Base-by-base conservation (phyloP, 495 filamentous ascomycete species). In the Oleoguttula mirabilis region DNA sequence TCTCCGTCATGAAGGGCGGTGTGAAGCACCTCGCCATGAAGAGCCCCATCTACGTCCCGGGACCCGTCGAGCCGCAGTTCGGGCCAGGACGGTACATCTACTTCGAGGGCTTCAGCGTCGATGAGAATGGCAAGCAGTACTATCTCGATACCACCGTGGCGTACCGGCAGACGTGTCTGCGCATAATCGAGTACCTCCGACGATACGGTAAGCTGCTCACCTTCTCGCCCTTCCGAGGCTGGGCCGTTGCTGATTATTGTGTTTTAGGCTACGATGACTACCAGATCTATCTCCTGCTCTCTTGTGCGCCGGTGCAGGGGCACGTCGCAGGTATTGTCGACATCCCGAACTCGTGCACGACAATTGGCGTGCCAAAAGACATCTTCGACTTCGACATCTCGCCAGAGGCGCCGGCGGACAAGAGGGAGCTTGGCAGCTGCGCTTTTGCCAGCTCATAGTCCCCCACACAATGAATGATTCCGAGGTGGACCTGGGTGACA, bases 361-460 rank as follows among this genome's bases (percentile, higher is more conserved):
- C 88, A 3, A 64, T 95, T 41, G 84, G 86, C 0, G 60, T 96
- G 28, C 88, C 88, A 10, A 86, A 92, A 69, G 88, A 96, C 66
- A 94, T 96, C 39, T 94, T 94, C 52, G 85, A 90, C 56, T 92
- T 96, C 59, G 87, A 94, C 60, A 87, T 94, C 47, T 73, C 76
- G 39, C 84, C 87, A 0, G 66, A 71, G 24, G 73, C 73, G 2
- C 67, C 70, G 10, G 74, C 68, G 19, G 68, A 76, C 57, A 72
- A 70, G 63, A 53, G 67, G 47, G 82, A 92, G 54, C 79, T 90
- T 74, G 84, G 84, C 0, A 63, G 55, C 31, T 93, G 85, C 60
- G 84, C 84, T 15, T 83, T 81, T 59, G 73, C 79, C 44, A 80
- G 64, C 43, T 54, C 34, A 10, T 46, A 36, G 23, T n/a, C n/a